Evolutionary conservation across 768 basidiomycete species (phyloP).

Genomic region (Podaxis rugospora): DNA sequence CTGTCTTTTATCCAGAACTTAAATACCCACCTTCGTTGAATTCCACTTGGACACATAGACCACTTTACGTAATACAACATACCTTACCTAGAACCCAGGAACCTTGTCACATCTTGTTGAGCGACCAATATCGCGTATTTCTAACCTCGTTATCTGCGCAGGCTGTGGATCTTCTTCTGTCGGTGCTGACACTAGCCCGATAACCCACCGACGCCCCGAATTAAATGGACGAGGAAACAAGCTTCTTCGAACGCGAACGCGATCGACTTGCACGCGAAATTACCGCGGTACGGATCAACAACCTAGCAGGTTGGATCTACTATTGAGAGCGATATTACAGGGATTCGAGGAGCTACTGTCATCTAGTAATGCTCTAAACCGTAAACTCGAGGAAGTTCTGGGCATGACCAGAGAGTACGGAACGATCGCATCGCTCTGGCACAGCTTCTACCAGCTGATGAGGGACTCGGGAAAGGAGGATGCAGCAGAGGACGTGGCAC

Average conservation of each 20-base stretch:
- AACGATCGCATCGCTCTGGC: conserved; percentile 83
- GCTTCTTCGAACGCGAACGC: conserved; percentile 80
- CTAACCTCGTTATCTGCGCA: not conserved
- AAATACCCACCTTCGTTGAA: not conserved
- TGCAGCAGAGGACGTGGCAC: conserved; percentile 28
- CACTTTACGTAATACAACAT: not conserved
- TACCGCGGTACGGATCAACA: conserved; percentile 46
- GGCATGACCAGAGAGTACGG: conserved; percentile 93
- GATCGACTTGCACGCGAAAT: conserved; percentile 73
- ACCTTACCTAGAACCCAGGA: not conserved
- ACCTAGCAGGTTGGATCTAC: conserved; percentile 20
- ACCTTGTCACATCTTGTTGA: not conserved
- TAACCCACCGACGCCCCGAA: not conserved
- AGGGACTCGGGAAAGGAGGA: conserved; percentile 38
- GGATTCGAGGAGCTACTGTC: conserved; percentile 87
- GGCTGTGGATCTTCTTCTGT: not conserved
- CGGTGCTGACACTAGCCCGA: not conserved
- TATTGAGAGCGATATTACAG: conserved; percentile 22
- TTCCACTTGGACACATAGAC: not conserved
- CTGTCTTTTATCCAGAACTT: not conserved
- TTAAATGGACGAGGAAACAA: conserved; percentile 36
- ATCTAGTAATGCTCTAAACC: conserved; percentile 80
- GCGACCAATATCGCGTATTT: not conserved
- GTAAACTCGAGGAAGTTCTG: conserved; percentile 88
- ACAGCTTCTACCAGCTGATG: conserved; percentile 77